A percentile compares a stretch with the other conserved stretches of the same genome.
Conservation (phyloP, 192 early-diverging fungal genomes). For the Phlyctochytrium planicorne region DNA sequence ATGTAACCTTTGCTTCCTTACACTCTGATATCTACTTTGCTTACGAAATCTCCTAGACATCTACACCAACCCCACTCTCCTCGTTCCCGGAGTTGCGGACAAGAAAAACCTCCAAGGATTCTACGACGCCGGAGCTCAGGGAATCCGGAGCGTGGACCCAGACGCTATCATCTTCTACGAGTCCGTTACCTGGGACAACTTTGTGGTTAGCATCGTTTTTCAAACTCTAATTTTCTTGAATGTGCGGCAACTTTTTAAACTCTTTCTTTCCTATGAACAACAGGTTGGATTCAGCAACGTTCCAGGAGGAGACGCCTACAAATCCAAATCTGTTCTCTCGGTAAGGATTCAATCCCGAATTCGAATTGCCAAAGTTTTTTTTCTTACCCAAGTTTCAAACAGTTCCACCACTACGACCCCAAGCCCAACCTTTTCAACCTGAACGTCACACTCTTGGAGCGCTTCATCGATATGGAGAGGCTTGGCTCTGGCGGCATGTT, state of each 20-base stretch:
- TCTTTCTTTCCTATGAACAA: no score
- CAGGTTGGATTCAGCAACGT: conserved; percentile 19
- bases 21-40: no score
- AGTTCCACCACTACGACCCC: conserved; percentile 21
- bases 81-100: conserved; percentile 15
- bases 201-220: no score
- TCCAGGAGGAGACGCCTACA: conserved; percentile 12
- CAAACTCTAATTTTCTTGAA: no score
- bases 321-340: conserved; percentile 12
- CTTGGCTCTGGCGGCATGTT: conserved; percentile 19
- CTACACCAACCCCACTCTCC: conserved; percentile 16
- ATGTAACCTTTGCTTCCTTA: no score
- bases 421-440: conserved; percentile 14
- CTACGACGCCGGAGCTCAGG: conserved; percentile 20
- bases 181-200: conserved; percentile 19
- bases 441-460: background rate
- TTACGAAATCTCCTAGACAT: conserved; percentile 7
- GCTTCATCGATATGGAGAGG: no score
- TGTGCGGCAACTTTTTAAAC: no score
- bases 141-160: conserved; percentile 27
- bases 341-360: background rate
- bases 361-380: background rate
- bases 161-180: conserved; percentile 29
- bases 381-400: background rate
- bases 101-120: conserved; percentile 25